phyloP scores from a whole-genome alignment of 495 filamentous ascomycete genomes.

The Aspergillus egyptiacus region DNA sequence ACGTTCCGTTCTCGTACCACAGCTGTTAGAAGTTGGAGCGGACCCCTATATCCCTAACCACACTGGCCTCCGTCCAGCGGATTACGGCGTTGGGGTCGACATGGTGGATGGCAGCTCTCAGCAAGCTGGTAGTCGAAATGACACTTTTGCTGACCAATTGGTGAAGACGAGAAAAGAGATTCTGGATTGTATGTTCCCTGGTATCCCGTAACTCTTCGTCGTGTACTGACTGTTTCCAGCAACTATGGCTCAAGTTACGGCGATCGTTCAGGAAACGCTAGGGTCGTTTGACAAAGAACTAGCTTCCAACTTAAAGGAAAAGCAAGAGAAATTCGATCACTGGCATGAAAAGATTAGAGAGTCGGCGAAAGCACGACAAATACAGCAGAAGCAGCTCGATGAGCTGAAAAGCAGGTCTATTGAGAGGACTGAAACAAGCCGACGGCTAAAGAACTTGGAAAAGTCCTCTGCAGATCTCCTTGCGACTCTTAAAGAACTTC shows the following conservation, averaged over 20 bases:
- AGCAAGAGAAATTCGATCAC: slow-evolving; percentile 74
- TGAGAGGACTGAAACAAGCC: slow-evolving; percentile 52
- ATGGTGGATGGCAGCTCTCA: slow-evolving; percentile 45
- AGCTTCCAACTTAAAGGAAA: slow-evolving; percentile 65
- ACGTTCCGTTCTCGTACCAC: slow-evolving; percentile 87
- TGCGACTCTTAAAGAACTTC: slow-evolving; percentile 27
- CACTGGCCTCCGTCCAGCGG: slow-evolving; percentile 75
- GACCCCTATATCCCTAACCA: slow-evolving; percentile 85
- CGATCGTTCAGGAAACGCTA: slow-evolving; percentile 46
- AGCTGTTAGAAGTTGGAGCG: slow-evolving; percentile 87
- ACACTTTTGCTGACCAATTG: slow-evolving; percentile 60
- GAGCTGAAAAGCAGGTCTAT: slow-evolving; percentile 55
- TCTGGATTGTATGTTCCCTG: slow-evolving; percentile 31
- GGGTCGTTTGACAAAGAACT: slow-evolving; percentile 67
- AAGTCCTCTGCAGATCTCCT: slow-evolving; percentile 48
- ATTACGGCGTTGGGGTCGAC: slow-evolving; percentile 85
- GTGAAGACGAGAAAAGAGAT: slow-evolving; percentile 45
- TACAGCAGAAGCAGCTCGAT: slow-evolving; percentile 65
- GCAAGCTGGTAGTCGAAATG: slow-evolving; percentile 40
- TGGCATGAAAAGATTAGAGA: slow-evolving; percentile 72
- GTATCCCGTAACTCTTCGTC: background rate
- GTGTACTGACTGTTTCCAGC: slow-evolving; percentile 43
- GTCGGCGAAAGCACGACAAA: slow-evolving; percentile 67
- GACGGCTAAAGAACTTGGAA: slow-evolving; percentile 56
- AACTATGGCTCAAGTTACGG: slow-evolving; percentile 50